phyloP scores from a whole-genome alignment of 805 yeast genomes.

The Candida ortonii region DNA sequence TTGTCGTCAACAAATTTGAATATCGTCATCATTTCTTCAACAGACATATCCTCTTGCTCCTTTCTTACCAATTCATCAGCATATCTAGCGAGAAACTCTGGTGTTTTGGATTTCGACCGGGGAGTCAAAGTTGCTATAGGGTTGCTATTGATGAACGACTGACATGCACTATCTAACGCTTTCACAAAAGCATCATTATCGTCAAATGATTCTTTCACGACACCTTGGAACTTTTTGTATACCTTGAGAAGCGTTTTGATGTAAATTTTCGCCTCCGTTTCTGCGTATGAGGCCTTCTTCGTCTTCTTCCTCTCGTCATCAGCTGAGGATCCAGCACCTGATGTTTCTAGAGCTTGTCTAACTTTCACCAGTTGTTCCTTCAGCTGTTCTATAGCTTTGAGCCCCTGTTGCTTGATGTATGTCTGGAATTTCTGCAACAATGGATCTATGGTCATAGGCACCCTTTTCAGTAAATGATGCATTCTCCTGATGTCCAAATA shows the following conservation, averaged over 20 bases:
- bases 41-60: constrained; percentile 66
- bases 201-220: constrained; percentile 66
- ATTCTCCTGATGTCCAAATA: constrained; percentile 73
- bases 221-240: constrained; percentile 61
- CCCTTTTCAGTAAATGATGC: constrained; percentile 72
- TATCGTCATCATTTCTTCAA: constrained; percentile 81
- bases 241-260: constrained; percentile 73
- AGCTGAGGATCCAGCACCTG: constrained; percentile 20
- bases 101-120: constrained; percentile 70
- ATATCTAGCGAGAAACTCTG: constrained; percentile 87
- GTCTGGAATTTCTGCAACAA: constrained; percentile 68
- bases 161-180: constrained; percentile 87
- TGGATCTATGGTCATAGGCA: constrained; percentile 75
- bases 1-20: constrained; percentile 89
- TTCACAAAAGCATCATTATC: constrained; percentile 76
- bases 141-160: constrained; percentile 77
- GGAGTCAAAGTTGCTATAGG: constrained; percentile 69
- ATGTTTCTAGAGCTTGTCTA: constrained; percentile 24
- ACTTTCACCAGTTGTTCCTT: constrained; percentile 30
- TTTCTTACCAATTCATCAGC: constrained; percentile 80
- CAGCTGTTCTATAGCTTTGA: constrained; percentile 56
- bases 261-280: constrained; percentile 71
- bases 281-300: constrained; percentile 34
- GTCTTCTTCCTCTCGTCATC: constrained; percentile 15
- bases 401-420: constrained; percentile 67